Conservation (phyloP, 495 filamentous ascomycete species). For the Tuber brumale region DNA sequence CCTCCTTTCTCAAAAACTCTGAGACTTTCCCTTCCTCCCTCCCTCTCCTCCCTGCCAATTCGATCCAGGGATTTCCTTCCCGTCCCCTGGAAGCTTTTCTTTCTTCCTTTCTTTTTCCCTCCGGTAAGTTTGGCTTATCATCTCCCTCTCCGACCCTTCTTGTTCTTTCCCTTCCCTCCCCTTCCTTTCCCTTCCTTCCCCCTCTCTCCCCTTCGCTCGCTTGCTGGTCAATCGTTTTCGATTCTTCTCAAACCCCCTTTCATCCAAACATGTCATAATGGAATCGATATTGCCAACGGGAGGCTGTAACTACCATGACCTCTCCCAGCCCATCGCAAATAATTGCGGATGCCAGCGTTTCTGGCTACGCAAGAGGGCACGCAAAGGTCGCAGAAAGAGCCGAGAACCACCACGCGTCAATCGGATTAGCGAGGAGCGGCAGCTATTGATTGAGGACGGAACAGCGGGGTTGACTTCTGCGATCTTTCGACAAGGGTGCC, state of each 20-base stretch:
- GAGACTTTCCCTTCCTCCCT: not conserved
- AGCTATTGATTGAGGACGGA: not conserved
- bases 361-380: slow-evolving; percentile 16
- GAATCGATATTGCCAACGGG: slow-evolving; percentile 28
- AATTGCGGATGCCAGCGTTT: slow-evolving; percentile 36
- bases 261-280: slow-evolving; percentile 27
- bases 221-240: slow-evolving; percentile 3
- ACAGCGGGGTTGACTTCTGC: not conserved
- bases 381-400: slow-evolving; percentile 13
- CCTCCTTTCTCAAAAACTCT: not conserved
- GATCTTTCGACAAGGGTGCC: not conserved
- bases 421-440: slow-evolving; percentile 12
- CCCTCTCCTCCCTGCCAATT: not conserved
- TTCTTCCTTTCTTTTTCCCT: not conserved
- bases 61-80: not conserved
- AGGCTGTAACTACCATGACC: slow-evolving; percentile 27
- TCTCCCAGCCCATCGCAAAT: slow-evolving; percentile 14
- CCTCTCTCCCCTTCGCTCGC: not conserved
- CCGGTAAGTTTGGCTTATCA: not conserved
- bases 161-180: not conserved
- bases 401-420: slow-evolving; percentile 2
- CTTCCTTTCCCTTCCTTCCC: not conserved
- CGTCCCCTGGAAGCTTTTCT: not conserved
- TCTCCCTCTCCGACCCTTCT: not conserved
- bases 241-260: not conserved